phyloP scores from a whole-genome alignment of 495 filamentous ascomycete genomes.

The Aspergillus heteromorphus region DNA sequence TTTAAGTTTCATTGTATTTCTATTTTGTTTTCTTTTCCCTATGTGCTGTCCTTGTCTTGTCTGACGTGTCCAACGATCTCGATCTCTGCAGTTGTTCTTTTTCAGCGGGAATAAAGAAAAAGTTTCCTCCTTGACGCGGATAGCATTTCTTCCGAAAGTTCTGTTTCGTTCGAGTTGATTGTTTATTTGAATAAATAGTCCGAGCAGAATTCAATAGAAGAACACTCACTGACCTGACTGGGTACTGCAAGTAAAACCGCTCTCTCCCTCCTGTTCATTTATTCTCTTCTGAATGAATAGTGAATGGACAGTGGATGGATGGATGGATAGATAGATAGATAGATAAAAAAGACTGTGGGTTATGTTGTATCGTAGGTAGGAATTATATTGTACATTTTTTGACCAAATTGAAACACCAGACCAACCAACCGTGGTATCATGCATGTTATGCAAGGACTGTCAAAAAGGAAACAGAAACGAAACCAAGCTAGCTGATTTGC shows the following conservation, averaged over 20 bases:
- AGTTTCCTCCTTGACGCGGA: conserved; percentile 27
- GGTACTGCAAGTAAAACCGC: conserved; percentile 3
- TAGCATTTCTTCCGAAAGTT: conserved; percentile 26
- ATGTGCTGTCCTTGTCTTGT: conserved; percentile 3
- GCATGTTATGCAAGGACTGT: conserved; percentile 7
- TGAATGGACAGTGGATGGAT: no score
- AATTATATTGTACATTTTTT: conserved; percentile 2
- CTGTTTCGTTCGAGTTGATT: no score
- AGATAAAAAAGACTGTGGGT: neutral
- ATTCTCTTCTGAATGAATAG: no score
- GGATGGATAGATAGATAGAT: no score
- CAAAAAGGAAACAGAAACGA: neutral
- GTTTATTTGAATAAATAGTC: no score
- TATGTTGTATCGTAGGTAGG: neutral
- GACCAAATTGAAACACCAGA: conserved; percentile 10
- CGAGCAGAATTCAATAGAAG: conserved; percentile 5
- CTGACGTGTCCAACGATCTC: conserved; percentile 32
- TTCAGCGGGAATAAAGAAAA: conserved; percentile 39
- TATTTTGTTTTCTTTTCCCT: conserved; percentile 11
- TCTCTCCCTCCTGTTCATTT: no score
- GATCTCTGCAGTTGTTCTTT: conserved; percentile 41
- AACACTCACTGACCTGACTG: no score
- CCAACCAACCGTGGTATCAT: conserved; percentile 16
- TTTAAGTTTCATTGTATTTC: conserved; percentile 23
- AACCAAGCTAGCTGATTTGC: neutral